phyloP scores from a whole-genome alignment of 495 filamentous ascomycete genomes.

The Aspergillus mulundensis region DNA sequence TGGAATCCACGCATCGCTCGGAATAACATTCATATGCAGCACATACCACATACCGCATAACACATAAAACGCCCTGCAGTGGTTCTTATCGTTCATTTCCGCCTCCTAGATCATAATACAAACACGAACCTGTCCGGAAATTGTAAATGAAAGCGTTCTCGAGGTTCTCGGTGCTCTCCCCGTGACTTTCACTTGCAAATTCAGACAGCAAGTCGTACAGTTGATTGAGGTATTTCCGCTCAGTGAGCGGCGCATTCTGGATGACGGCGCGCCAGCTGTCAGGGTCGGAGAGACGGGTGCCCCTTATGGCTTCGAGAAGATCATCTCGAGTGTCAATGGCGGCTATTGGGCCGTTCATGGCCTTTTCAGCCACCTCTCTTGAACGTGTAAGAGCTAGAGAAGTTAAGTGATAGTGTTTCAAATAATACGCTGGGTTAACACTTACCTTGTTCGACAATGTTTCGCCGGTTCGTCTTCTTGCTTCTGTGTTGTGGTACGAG shows the following conservation, averaged over 20 bases:
- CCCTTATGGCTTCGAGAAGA: conserved; percentile 73
- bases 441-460: conserved; percentile 73
- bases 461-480: conserved; percentile 85
- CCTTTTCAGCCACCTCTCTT: conserved; percentile 58
- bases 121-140: conserved; percentile 67
- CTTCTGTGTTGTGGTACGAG: conserved; percentile 73
- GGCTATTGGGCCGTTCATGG: conserved; percentile 70
- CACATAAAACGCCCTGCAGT: conserved; percentile 4
- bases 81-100: conserved; percentile 24
- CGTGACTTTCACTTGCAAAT: conserved; percentile 50
- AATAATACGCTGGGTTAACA: conserved; percentile 1
- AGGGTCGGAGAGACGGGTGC: conserved; percentile 70
- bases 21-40: conserved; percentile 9
- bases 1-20: conserved; percentile 1
- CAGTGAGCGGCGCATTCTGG: conserved; percentile 69
- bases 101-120: conserved; percentile 67
- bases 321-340: conserved; percentile 87
- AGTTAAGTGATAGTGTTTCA: conserved; percentile 9
- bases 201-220: conserved; percentile 72
- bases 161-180: conserved; percentile 45
- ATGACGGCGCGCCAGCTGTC: conserved; percentile 85
- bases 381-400: conserved; percentile 56
- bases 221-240: conserved; percentile 83
- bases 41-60: conserved; percentile 14
- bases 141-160: conserved; percentile 79